Evolutionary conservation across 805 yeast genomes (phyloP), one percentile per base, ranked within the genome.

Genomic region (Ogataea nonfermentans): DNA sequence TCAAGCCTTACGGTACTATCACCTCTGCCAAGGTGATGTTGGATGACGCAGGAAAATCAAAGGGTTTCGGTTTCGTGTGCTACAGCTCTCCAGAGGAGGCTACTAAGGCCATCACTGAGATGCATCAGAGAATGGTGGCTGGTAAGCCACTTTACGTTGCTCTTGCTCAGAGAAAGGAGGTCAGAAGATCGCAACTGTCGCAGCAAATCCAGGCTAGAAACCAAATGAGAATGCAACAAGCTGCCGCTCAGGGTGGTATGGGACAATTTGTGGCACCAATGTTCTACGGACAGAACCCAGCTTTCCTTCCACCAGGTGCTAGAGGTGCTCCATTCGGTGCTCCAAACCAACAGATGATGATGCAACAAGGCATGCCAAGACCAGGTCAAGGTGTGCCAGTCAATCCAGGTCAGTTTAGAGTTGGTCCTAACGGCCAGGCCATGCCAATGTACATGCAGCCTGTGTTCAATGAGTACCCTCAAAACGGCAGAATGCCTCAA

Each of bases 11-110:
- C 66, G 99, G 99, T 66, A 70, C 85, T 62, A 93, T 93, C 73
- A 86, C 97, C 52, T 87, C 96, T 46, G 96, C 90, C 55, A 89
- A 85, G 73, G 95, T 91, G 55, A 91, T 93, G 97, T 79, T 84
- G 59, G 96, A 87, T 64, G 97, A 90, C 59, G 67, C 79, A 48
- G 97, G 95, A 58, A 88, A 88, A 73, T 88, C 97, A 50, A 91
- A 87, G 76, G 98, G 98, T 55, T 93, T 93, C 66, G 99, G 99
- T 62, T 93, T 93, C 66, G 99, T 93, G 56, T 89, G 99, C 73
- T 93, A 83, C 84, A 81, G 96, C 41, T 70, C 93, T 51, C 96
- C 98, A 62, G 99, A 93, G 70, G 99, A 93, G 79, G 99, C 99
- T 56, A 86, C 96, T 60, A 89, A 88, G 74, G 99, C 99, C 52